A percentile compares a stretch with the other conserved stretches of the same genome.
phyloP scores from a whole-genome alignment of 768 basidiomycete species.

The Suillus occidentalis region DNA sequence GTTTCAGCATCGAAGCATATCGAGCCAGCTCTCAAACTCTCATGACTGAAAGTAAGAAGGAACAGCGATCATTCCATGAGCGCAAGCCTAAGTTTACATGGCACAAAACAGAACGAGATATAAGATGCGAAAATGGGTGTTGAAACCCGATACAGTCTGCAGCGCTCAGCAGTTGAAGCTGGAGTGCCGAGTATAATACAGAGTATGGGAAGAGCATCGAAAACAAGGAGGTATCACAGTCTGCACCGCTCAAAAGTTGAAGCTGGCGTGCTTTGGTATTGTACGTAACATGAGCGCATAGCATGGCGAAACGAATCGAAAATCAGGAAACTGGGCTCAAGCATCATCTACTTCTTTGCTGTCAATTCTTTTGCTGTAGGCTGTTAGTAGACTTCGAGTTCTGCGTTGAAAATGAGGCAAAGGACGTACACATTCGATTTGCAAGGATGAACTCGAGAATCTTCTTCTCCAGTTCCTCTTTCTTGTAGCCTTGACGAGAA shows the following conservation, averaged over 20 bases:
- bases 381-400: neutral
- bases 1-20: neutral
- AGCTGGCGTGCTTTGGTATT: neutral
- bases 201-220: neutral
- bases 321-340: neutral
- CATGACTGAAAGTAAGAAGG: neutral
- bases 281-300: neutral
- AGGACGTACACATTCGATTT: neutral
- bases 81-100: neutral
- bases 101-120: neutral
- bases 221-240: neutral
- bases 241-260: neutral
- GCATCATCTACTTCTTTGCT: neutral
- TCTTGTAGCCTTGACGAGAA: neutral
- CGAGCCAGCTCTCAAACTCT: neutral
- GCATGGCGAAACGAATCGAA: neutral
- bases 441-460: neutral
- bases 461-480: neutral
- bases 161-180: neutral
- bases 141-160: too few species aligned
- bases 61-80: neutral
- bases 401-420: neutral
- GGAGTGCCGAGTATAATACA: neutral
- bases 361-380: neutral
- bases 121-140: neutral